Percentiles rank a stretch among this genome's conserved stretches.
phyloP scores from a whole-genome alignment of 129 eudicot genomes.

The Pittosporum tobira region DNA sequence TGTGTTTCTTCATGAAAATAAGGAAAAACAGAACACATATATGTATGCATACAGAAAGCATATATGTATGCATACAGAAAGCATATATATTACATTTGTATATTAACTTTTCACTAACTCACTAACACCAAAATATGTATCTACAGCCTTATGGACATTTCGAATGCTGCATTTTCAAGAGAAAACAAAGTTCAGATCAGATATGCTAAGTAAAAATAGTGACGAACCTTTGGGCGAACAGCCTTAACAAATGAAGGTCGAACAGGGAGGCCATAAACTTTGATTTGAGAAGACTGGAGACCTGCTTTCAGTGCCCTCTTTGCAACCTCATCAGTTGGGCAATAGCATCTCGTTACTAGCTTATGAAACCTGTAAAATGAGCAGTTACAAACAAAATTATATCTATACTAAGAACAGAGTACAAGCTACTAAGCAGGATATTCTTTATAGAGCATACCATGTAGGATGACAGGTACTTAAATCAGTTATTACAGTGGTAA shows the following conservation, averaged over 20 bases:
- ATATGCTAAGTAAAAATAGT: constrained; percentile 1
- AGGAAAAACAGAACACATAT: no score
- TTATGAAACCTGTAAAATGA: constrained; percentile 81
- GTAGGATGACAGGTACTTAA: constrained; percentile 98
- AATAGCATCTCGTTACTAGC: constrained; percentile 97
- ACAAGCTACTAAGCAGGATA: constrained; percentile 1
- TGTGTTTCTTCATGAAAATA: no score
- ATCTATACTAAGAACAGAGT: neutral
- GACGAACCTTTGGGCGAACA: constrained; percentile 75
- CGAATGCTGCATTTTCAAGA: neutral
- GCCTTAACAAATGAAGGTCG: constrained; percentile 95
- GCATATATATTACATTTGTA: no score
- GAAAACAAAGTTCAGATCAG: neutral
- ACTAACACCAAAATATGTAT: no score
- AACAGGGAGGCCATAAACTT: constrained; percentile 90
- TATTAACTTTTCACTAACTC: no score
- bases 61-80: no score
- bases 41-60: no score
- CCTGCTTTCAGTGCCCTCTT: constrained; percentile 91
- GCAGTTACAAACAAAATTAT: constrained; percentile 10
- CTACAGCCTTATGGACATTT: no score
- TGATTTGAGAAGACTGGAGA: constrained; percentile 73
- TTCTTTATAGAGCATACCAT: constrained; percentile 43
- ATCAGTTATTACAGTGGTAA: constrained; percentile 90
- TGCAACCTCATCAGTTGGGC: constrained; percentile 95